These are phyloP conservation scores for Sclerotinia subarctica DNA, from an alignment of 2,329 filamentous ascomycete species.

Conservation along the genomic window DNA sequence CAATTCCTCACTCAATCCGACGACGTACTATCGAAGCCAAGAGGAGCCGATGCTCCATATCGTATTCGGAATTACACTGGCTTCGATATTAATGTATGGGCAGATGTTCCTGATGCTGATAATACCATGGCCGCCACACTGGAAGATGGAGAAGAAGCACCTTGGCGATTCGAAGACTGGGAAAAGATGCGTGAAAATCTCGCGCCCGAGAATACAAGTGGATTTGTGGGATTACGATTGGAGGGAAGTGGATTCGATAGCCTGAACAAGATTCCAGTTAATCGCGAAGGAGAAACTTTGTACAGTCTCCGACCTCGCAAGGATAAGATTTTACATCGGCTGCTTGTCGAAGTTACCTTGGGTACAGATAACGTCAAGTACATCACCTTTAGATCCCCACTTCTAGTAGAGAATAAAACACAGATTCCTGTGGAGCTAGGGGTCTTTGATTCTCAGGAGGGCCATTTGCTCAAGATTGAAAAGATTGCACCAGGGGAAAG, in stretches of 20 bases:
- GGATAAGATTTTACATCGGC: slow-evolving; percentile 78
- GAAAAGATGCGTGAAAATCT: slow-evolving; percentile 94
- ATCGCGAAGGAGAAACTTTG: slow-evolving; percentile 88
- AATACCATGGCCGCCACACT: slow-evolving; percentile 73
- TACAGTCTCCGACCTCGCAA: slow-evolving; percentile 87
- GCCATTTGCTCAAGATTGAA: slow-evolving; percentile 92
- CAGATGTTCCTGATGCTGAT: slow-evolving; percentile 64
- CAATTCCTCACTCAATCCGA: slow-evolving; percentile 80
- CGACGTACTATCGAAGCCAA: slow-evolving; percentile 88
- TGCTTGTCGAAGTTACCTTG: slow-evolving; percentile 87
- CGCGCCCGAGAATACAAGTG: slow-evolving; percentile 75
- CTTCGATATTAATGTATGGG: slow-evolving; percentile 82
- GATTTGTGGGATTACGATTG: slow-evolving; percentile 76
- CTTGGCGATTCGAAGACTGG: slow-evolving; percentile 97
- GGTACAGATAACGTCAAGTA: slow-evolving; percentile 97
- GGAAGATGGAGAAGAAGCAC: slow-evolving; percentile 82
- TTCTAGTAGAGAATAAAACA: slow-evolving; percentile 92
- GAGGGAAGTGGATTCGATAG: slow-evolving; percentile 94
- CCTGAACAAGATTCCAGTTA: slow-evolving; percentile 82
- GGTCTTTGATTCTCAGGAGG: slow-evolving; percentile 81
- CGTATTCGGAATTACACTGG: slow-evolving; percentile 93
- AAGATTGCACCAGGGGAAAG: slow-evolving; percentile 92
- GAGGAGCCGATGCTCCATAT: slow-evolving; percentile 88
- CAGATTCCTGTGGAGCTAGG: slow-evolving; percentile 94
- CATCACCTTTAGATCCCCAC: slow-evolving; percentile 88